Evolutionary conservation across 805 yeast genomes (phyloP).

Genomic region (Limtongozyma cylindracea): DNA sequence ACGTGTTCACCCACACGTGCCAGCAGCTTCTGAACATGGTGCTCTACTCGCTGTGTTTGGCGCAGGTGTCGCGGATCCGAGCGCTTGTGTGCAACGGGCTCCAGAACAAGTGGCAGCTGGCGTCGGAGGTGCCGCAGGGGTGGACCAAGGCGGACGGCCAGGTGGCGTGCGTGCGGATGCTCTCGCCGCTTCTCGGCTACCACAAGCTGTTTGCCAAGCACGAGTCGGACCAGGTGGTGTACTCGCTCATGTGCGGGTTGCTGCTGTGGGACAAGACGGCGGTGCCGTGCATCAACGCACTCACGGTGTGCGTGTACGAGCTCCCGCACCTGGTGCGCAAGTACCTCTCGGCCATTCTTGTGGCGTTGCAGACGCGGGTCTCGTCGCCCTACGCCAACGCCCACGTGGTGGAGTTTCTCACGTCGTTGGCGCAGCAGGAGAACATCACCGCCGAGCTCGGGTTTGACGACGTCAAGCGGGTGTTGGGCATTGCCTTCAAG

Average conservation of each 20-base stretch:
- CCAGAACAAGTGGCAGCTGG: constrained; percentile 8
- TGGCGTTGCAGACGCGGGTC: constrained; percentile 51
- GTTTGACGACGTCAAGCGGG: constrained; percentile 50
- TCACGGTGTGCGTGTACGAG: constrained; percentile 62
- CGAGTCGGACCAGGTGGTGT: constrained; percentile 40
- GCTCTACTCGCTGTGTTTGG: constrained; percentile 19
- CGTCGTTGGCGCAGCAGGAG: constrained; percentile 41
- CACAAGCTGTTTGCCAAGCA: constrained; percentile 22
- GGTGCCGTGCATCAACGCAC: constrained; percentile 49
- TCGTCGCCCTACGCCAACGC: constrained; percentile 44
- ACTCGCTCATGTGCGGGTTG: constrained; percentile 31
- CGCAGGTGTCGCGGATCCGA: too few species aligned
- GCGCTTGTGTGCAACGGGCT: constrained; percentile 41
- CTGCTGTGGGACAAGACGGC: constrained; percentile 63
- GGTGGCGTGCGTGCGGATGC: constrained; percentile 33
- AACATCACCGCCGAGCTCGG: constrained; percentile 45
- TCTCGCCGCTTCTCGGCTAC: constrained; percentile 39
- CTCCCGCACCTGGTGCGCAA: constrained; percentile 50
- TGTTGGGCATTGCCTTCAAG: constrained; percentile 65
- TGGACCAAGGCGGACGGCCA: constrained; percentile 35
- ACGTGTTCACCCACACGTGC: constrained; percentile 38
- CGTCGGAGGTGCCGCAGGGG: constrained; percentile 4
- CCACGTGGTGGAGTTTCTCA: constrained; percentile 51
- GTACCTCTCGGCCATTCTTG: constrained; percentile 37
- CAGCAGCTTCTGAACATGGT: constrained; percentile 37